phyloP scores from a whole-genome alignment of 768 basidiomycete species.

The Boletus edulis region DNA sequence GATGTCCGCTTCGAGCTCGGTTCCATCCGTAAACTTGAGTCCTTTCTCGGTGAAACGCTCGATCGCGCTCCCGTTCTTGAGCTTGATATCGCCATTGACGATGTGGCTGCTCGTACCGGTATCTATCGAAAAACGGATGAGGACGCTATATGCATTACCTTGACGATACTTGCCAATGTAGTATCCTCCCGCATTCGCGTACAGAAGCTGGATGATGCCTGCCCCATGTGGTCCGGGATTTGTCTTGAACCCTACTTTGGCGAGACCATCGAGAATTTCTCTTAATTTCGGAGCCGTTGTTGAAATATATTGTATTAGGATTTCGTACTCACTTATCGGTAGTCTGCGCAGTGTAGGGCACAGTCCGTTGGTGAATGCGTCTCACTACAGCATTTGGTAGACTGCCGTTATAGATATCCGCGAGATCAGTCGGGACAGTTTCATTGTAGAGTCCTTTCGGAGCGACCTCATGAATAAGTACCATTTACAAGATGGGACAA shows the following conservation, averaged over 20 bases:
- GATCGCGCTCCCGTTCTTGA: constrained; percentile 43
- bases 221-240: constrained; percentile 34
- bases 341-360: constrained; percentile 19
- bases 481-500: background rate
- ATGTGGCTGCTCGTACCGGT: constrained; percentile 43
- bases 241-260: constrained; percentile 37
- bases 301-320: background rate
- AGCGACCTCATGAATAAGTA: background rate
- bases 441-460: background rate
- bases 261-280: constrained; percentile 36
- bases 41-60: constrained; percentile 30
- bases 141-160: no score
- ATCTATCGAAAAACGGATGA: constrained; percentile 13
- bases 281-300: constrained; percentile 13
- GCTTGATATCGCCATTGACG: constrained; percentile 46
- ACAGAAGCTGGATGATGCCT: constrained; percentile 31
- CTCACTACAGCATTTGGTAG: constrained; percentile 16
- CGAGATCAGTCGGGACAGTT: constrained; percentile 19
- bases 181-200: constrained; percentile 36
- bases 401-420: constrained; percentile 14
- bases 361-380: constrained; percentile 20
- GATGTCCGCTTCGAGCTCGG: constrained; percentile 31
- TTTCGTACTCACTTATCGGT: constrained; percentile 24
- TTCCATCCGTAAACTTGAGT: constrained; percentile 13
- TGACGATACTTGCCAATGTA: constrained; percentile 34